A percentile compares a stretch with the other conserved stretches of the same genome.
Conservation (phyloP, 345 rosid genomes). For the Brassica nigra region DNA sequence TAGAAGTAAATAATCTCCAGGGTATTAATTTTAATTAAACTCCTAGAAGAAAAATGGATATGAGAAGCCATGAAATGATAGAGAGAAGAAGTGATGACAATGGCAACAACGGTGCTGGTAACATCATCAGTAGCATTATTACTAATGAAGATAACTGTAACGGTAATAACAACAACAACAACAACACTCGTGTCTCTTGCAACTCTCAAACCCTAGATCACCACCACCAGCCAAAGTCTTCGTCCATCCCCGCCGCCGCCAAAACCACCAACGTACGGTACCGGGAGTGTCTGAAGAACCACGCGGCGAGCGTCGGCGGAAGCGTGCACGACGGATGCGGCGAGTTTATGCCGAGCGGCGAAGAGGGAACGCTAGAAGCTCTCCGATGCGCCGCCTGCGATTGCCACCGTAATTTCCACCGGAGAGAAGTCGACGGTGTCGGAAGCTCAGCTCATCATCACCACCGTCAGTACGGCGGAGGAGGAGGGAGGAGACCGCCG, state of each 20-base stretch:
- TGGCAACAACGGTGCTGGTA: slow-evolving; percentile 36
- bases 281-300: slow-evolving; percentile 89
- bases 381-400: slow-evolving; percentile 92
- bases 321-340: slow-evolving; percentile 87
- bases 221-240: slow-evolving; percentile 42
- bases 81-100: slow-evolving; percentile 58
- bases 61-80: slow-evolving; percentile 42
- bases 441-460: slow-evolving; percentile 25
- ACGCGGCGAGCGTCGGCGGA: slow-evolving; percentile 88
- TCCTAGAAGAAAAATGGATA: slow-evolving; percentile 24
- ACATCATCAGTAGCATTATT: slow-evolving; percentile 18
- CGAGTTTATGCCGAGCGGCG: slow-evolving; percentile 97
- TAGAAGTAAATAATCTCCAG: slow-evolving; percentile 2
- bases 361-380: slow-evolving; percentile 79
- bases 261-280: slow-evolving; percentile 45
- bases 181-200: slow-evolving; percentile 43
- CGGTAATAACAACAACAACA: slow-evolving; percentile 38
- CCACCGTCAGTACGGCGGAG: slow-evolving; percentile 26
- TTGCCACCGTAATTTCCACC: slow-evolving; percentile 95
- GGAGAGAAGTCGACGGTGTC: slow-evolving; percentile 60
- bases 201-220: slow-evolving; percentile 77
- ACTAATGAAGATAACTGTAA: slow-evolving; percentile 36
- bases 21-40: slow-evolving; percentile 2
- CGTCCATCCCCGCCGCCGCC: slow-evolving; percentile 20
- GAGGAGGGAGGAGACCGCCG: slow-evolving; percentile 35